These are phyloP conservation scores for Sporobolus alterniflorus DNA, from an alignment of 202 grass and related monocot genomes.

Conservation along the genomic window DNA sequence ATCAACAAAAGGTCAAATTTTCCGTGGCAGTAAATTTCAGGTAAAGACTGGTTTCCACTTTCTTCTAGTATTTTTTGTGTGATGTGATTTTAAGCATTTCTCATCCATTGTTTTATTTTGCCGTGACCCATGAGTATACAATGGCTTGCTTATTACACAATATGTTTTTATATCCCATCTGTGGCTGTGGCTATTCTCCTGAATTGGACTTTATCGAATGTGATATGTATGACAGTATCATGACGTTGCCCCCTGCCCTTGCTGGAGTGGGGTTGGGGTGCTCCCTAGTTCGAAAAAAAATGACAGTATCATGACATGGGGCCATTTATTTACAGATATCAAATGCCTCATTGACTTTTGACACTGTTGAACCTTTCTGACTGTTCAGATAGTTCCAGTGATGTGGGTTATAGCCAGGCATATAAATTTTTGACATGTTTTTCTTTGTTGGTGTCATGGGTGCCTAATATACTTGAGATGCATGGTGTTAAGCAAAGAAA, in stretches of 20 bases:
- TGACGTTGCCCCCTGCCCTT: too few species aligned
- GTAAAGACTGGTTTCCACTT: slow-evolving; percentile 23
- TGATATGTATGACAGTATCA: slow-evolving; percentile 1
- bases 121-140: background rate
- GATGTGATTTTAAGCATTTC: background rate
- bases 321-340: background rate
- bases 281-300: too few species aligned
- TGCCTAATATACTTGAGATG: background rate
- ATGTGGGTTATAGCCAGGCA: background rate
- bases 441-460: background rate
- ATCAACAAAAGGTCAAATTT: slow-evolving; percentile 56
- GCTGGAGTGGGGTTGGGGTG: too few species aligned
- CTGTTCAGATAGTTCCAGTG: background rate
- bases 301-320: background rate
- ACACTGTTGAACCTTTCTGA: background rate
- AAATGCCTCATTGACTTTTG: background rate
- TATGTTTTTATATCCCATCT: background rate
- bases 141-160: background rate
- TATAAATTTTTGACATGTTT: background rate
- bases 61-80: background rate
- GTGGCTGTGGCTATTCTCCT: background rate
- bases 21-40: slow-evolving; percentile 40
- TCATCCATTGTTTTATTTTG: background rate
- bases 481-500: background rate
- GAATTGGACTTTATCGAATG: background rate